Conservation (phyloP, 2,329 filamentous ascomycete genomes). For the Arthroderma sp. region DNA sequence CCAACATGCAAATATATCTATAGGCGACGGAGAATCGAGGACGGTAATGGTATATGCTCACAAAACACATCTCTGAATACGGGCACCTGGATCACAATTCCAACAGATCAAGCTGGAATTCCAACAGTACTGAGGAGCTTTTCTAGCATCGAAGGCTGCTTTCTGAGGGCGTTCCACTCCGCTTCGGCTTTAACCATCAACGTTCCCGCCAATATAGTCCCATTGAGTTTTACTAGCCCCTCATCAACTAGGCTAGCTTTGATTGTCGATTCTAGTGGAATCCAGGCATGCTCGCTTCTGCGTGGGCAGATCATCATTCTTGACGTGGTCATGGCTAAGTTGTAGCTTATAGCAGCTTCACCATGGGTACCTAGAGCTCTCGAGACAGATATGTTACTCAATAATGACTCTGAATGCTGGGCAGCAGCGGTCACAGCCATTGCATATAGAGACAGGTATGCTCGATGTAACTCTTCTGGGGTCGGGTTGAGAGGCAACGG, state of each 20-base stretch:
- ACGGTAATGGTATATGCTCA: neutral
- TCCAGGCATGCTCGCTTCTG: slow-evolving; percentile 33
- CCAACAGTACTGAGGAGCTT: slow-evolving; percentile 34
- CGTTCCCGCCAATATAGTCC: slow-evolving; percentile 46
- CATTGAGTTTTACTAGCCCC: slow-evolving; percentile 41
- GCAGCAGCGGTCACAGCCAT: slow-evolving; percentile 9
- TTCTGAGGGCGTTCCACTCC: slow-evolving; percentile 41
- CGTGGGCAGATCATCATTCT: slow-evolving; percentile 45
- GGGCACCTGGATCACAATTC: neutral
- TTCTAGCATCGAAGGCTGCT: slow-evolving; percentile 32
- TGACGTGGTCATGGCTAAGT: slow-evolving; percentile 44
- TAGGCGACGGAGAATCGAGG: neutral
- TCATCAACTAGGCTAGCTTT: slow-evolving; percentile 22
- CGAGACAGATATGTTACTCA: neutral
- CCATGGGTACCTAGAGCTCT: slow-evolving; percentile 17
- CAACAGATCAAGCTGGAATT: slow-evolving; percentile 14
- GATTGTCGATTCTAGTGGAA: slow-evolving; percentile 29
- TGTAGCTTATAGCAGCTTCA: slow-evolving; percentile 43
- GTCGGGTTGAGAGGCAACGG: slow-evolving; percentile 32
- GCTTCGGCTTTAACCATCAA: slow-evolving; percentile 47
- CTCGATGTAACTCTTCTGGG: slow-evolving; percentile 24
- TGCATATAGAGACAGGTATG: slow-evolving; percentile 35
- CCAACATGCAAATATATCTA: neutral
- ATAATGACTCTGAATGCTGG: neutral
- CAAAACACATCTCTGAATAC: neutral